Base-by-base conservation (phyloP, 352 stramenopile species). In the Pythium volutum region DNA sequence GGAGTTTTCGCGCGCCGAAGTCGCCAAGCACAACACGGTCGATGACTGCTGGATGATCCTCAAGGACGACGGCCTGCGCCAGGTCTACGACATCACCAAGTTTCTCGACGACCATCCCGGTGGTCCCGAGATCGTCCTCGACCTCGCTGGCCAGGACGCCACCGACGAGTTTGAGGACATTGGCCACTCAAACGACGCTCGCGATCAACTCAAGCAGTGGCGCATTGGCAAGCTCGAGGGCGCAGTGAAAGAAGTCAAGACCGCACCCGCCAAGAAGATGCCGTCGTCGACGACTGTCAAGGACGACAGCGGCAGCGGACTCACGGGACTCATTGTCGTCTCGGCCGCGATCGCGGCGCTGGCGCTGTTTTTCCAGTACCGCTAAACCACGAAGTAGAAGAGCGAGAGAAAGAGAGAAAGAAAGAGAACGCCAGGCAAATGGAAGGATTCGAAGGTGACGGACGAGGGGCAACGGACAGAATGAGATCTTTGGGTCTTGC, bases 71-170 rank as follows among this genome's bases (percentile, higher is more conserved):
- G 86, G 86, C 50, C 52, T 84, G 14, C 76, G 76, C 65, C 97
- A 98, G 75, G 96, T 99, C 23, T 99, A 99, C 75, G 95, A 99
- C 73, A 93, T 99, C 34, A 98, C 95, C 22, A 85, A 87, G 53
- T 99, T 99, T 81, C 80, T 99, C 52, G 95, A 99, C 68, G 96
- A 99, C 74, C 97, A 99, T 79, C 97, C 97, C n/a, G 97, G 97
- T 71, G 97, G 97, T 53, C 91, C 96, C 10, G 97, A 99, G 80
- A 97, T 99, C 59, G 91, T 99, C 70, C 75, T 99, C 51, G 96
- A 98, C 64, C 79, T 98, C 60, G 92, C 91, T 25, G 95, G 94
- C 47, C 77, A 93, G 69, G 93, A 98, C 74, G 92, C 88, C 20
- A 97, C 88, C 4, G 91, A 93, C 52, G 91, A 95, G 60, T 98